Base-by-base conservation (phyloP, 1,139 yeast species). In the Lodderomyces orthopsilosis region DNA sequence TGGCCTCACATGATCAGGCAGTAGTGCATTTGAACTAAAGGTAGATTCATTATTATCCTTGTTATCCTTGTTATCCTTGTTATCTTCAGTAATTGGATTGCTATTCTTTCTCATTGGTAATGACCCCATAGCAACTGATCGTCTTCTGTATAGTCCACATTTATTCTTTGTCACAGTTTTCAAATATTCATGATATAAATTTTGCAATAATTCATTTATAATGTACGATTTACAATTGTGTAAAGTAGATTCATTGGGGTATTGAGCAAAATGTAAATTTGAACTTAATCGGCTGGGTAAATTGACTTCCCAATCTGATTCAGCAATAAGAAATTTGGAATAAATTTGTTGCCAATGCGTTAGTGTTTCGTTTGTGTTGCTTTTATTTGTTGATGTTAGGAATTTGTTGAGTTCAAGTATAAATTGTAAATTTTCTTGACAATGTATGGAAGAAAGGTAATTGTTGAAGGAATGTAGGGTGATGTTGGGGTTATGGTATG, bases 381-480 rank as follows among this genome's bases (percentile, higher is more conserved):
- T 7, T 7, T 17, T 17, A 10, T 14, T 26, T 4, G 5, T 9
- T 34, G 13, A 28, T 6, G 32, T 30, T 6, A 30, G 18, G 42
- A 45, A 51, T 5, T 37, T 27, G 23, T 47, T 46, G 2, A 47
- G 19, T 13, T 49, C 51, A 5, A 51, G 22, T 6, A 51, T 39
- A 41, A 51, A 51, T 37, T 51, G 46, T 35, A 51, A 43, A 18
- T 51, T 51, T 40, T 51, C 54, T 32, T 48, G 41, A 40, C 54
- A 50, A 34, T 51, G 54, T 21, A 51, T 47, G 13, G 50, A 39
- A 9, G 23, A 15, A 13, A 51, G 41, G 35, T 46, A 50, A 4
- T 41, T 41, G 24, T 38, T 34, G 21, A 51, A 51, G 22, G 40
- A 17, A 4, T 15, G 46, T 10, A 44, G 23, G 21, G 42, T 44